These are phyloP conservation scores for Effrenium voratum DNA, from an alignment of 73 alveolate species.

Conservation along the genomic window DNA sequence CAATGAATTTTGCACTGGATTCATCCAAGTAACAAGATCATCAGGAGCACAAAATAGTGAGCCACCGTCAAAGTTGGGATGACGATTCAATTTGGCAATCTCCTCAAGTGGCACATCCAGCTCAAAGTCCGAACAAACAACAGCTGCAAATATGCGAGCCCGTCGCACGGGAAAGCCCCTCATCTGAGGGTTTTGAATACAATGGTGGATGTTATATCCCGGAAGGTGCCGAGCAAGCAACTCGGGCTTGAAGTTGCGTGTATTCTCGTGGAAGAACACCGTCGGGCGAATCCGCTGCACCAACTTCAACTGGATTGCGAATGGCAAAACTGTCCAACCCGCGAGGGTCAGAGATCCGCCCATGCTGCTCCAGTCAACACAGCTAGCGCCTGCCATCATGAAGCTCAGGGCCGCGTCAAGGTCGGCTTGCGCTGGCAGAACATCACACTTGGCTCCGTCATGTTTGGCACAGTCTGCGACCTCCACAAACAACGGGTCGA, in stretches of 20 bases:
- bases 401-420: background rate
- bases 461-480: background rate
- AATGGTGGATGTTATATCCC: background rate
- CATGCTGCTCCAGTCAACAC: slow-evolving; percentile 28
- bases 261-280: slow-evolving; percentile 29
- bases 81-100: background rate
- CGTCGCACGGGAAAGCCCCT: background rate
- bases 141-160: background rate
- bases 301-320: background rate
- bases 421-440: background rate
- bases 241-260: background rate
- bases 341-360: background rate
- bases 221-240: background rate
- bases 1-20: too few relatives aligned
- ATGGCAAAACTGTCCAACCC: background rate
- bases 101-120: background rate
- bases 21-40: background rate
- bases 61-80: background rate
- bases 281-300: slow-evolving; percentile 1
- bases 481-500: background rate
- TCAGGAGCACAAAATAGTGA: background rate
- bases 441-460: background rate
- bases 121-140: background rate
- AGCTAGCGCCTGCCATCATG: background rate
- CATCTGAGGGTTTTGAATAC: background rate